Conservation (phyloP, 1,284 basidiomycete genomes). For the Ganoderma leucocontextum region DNA sequence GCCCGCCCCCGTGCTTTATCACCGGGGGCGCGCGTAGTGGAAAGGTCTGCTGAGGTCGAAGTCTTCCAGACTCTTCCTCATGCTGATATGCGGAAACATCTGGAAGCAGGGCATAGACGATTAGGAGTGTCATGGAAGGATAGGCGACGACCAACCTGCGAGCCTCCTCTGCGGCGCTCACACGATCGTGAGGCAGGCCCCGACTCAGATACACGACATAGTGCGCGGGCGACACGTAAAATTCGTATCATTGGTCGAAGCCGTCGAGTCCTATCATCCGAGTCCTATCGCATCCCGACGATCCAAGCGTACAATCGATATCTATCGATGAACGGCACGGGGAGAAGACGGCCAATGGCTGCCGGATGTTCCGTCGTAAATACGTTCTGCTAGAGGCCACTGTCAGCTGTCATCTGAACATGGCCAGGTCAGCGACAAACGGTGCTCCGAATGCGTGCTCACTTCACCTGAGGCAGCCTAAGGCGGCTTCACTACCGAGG, state of each 20-base stretch:
- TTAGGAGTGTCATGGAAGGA: neutral
- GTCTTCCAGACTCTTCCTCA: constrained; percentile 12
- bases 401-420: neutral
- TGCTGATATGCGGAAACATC: constrained; percentile 19
- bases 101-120: constrained; percentile 14
- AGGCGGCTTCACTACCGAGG: neutral
- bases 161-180: constrained; percentile 18
- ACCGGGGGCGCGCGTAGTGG: constrained; percentile 7
- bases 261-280: neutral
- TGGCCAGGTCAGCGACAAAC: neutral
- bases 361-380: constrained; percentile 10
- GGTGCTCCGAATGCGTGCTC: neutral
- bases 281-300: constrained; percentile 17
- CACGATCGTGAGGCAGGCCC: constrained; percentile 17
- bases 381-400: neutral
- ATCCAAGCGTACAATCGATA: constrained; percentile 22
- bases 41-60: constrained; percentile 1
- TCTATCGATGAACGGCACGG: constrained; percentile 22
- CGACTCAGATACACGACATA: constrained; percentile 3
- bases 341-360: constrained; percentile 15
- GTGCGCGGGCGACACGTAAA: constrained; percentile 30
- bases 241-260: constrained; percentile 21
- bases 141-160: neutral
- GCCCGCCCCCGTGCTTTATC: constrained; percentile 20
- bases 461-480: constrained; percentile 10